Percentiles rank a stretch among this genome's conserved stretches.
Conservation (phyloP, 1,139 yeast genomes). For the Magnusiomyces tetraspermus region DNA sequence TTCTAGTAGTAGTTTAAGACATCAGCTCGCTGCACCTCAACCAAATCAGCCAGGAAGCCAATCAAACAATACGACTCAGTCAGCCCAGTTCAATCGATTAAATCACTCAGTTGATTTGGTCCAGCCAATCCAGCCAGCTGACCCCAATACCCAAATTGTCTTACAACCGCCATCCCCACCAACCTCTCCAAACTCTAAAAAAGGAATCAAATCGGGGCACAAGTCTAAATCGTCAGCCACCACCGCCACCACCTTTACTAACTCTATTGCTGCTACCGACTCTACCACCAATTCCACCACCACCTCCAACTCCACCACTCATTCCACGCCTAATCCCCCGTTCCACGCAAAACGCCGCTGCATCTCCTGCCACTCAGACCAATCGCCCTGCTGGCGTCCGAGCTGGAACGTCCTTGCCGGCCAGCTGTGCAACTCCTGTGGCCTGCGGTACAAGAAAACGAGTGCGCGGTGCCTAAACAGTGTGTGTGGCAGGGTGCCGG, state of each 20-base stretch:
- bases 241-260: not conserved
- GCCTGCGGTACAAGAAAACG: slow-evolving; percentile 87
- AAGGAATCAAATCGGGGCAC: not conserved
- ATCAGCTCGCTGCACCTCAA: no score
- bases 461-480: slow-evolving; percentile 77
- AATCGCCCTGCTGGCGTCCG: slow-evolving; percentile 98
- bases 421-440: slow-evolving; percentile 93
- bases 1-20: no score
- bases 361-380: slow-evolving; percentile 83
- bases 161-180: slow-evolving; percentile 6
- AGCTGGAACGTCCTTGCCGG: slow-evolving; percentile 86
- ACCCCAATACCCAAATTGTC: not conserved
- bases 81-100: no score
- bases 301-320: slow-evolving; percentile 6
- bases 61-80: not conserved
- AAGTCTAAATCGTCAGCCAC: not conserved
- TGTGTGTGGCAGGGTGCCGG: slow-evolving; percentile 79
- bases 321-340: not conserved
- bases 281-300: not conserved
- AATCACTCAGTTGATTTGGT: no score
- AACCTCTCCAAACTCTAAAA: slow-evolving; percentile 3
- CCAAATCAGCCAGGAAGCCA: no score
- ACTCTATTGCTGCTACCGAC: not conserved
- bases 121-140: not conserved
- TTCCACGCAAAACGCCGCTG: slow-evolving; percentile 38